Evolutionary conservation across 441 rosid genomes (phyloP), one percentile per base, ranked within the genome.

Genomic region (Flueggea neowawraea): DNA sequence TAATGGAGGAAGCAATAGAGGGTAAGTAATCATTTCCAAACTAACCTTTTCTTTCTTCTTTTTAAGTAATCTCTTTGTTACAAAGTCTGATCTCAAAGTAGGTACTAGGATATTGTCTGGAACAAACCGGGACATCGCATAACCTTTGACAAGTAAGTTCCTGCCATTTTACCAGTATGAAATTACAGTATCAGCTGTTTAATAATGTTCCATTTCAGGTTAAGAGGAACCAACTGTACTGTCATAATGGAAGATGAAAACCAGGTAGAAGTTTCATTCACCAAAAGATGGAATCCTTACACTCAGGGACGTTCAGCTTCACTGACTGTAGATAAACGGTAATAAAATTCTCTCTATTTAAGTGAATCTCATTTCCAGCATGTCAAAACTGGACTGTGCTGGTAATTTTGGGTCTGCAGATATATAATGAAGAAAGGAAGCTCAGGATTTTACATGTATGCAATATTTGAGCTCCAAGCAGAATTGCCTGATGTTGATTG

Each of bases 271-370:
- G 13, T 91, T 16, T 91, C 97, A 4, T 91, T 88, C 68, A 64
- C 75, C 2, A 78, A 69, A 61, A 77, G n/a, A 55, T 90, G 96
- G 95, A 57, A 60, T 13, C 56, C 59, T 14, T 56, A 78, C 9
- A 62, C 31, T 12, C 61, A 63, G 16, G 57, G 65, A 17, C 39
- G 59, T 51, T 28, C 58, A 14, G 78, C 72, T 52, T 96, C 98
- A 7, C 56, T 92, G 32, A 86, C 82, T 66, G 66, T 92, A 7
- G 98, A 90, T 68, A 88, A 84, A 73, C 84, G 98, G 98, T 91
- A 47, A 22, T 31, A 6, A 6, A 11, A 22, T 22, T 22, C 1
- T 22, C 28, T 22, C 28, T 22, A 22, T 22, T 22, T 22, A 22
- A 22, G 28, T 22, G 2, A 22, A 22, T 22, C 28, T 22, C 28